Evolutionary conservation across 257 asterid species (phyloP).

Genomic region (Rubia yunnanensis): DNA sequence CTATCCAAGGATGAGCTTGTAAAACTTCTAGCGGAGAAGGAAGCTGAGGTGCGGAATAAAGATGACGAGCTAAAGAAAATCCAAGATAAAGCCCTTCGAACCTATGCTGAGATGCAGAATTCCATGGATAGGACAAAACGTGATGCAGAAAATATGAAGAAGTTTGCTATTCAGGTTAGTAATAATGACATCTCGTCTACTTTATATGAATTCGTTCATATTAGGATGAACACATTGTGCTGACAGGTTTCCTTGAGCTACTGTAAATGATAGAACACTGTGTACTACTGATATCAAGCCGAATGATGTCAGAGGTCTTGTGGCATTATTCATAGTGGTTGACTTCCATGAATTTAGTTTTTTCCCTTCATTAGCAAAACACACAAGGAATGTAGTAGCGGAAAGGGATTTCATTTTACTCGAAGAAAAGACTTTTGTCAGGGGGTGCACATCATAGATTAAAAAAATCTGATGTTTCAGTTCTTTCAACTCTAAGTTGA

Average conservation of each 20-base stretch:
- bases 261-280: not conserved
- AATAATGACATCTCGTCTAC: not conserved
- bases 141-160: conserved; percentile 74
- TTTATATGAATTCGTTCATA: not conserved
- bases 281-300: not conserved
- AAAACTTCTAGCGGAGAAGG: conserved; percentile 64
- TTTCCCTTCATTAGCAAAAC: not conserved
- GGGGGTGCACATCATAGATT: not conserved
- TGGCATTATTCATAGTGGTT: not conserved
- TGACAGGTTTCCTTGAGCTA: not conserved
- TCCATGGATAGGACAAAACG: conserved; percentile 68
- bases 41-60: conserved; percentile 41
- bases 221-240: not conserved
- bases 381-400: too few species aligned
- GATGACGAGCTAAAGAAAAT: conserved; percentile 46
- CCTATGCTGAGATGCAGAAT: conserved; percentile 78
- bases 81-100: conserved; percentile 67
- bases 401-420: not conserved
- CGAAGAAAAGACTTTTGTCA: not conserved
- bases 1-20: conserved; percentile 65
- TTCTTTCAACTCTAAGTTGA: not conserved
- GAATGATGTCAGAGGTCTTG: not conserved
- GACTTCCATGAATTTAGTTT: not conserved
- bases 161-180: conserved; percentile 74
- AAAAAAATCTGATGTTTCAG: not conserved